phyloP scores from a whole-genome alignment of 192 early-diverging fungal genomes.

The Linnemannia zychae region DNA sequence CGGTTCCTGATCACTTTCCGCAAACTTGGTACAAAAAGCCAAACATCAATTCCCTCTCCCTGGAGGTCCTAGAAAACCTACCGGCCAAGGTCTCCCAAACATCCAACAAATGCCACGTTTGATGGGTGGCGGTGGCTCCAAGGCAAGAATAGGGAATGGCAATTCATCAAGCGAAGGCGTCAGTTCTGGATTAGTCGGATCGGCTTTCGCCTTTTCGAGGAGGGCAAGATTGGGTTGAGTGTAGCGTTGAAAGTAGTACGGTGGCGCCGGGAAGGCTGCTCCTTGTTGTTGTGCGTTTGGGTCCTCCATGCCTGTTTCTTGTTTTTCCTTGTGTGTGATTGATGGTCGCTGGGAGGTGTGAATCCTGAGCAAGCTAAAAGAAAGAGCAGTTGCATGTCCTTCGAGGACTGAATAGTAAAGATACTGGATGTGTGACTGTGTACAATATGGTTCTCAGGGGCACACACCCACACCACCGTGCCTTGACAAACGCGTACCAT shows the following conservation, averaged over 20 bases:
- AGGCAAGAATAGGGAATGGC: conserved; percentile 60
- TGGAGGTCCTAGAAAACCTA: conserved; percentile 27
- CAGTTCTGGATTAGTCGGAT: conserved; percentile 40
- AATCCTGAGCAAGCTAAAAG: neutral
- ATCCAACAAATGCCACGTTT: conserved; percentile 65
- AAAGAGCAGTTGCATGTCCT: neutral
- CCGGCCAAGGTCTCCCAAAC: conserved; percentile 82
- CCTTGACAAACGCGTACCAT: no score
- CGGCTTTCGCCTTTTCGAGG: conserved; percentile 35
- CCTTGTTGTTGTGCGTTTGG: conserved; percentile 44
- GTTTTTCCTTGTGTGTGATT: neutral
- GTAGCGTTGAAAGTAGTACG: conserved; percentile 75
- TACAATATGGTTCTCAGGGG: no score
- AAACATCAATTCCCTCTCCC: neutral
- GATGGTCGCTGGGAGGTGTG: neutral
- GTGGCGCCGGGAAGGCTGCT: conserved; percentile 76
- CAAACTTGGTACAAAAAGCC: neutral
- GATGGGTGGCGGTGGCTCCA: conserved; percentile 70
- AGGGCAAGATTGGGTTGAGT: conserved; percentile 70
- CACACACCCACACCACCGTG: no score
- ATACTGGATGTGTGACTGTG: neutral
- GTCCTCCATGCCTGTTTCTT: conserved; percentile 53
- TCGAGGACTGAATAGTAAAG: neutral
- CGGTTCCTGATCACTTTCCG: neutral
- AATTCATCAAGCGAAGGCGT: conserved; percentile 47